phyloP scores from a whole-genome alignment of 345 rosid genomes.

The Gynandropsis gynandra region DNA sequence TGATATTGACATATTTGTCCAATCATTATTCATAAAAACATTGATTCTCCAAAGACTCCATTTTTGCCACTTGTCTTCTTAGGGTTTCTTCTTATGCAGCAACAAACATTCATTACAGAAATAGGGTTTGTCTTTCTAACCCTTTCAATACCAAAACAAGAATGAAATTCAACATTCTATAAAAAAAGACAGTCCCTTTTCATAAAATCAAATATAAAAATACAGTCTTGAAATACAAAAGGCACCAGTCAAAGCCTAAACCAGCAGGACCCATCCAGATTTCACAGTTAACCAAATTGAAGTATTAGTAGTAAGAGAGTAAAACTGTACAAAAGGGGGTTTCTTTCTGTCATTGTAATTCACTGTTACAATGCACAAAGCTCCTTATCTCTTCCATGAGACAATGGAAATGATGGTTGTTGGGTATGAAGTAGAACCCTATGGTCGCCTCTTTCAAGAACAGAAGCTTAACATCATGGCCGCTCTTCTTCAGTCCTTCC shows the following conservation, averaged over 20 bases:
- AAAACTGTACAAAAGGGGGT: too few relatives aligned
- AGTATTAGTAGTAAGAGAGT: constrained; percentile 36
- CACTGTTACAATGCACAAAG: constrained; percentile 52
- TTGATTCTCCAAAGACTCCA: not conserved
- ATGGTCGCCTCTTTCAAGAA: constrained; percentile 76
- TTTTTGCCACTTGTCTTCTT: constrained; percentile 27
- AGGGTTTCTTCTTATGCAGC: constrained; percentile 22
- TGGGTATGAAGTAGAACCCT: constrained; percentile 93
- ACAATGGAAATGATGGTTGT: constrained; percentile 68
- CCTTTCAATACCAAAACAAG: constrained; percentile 2
- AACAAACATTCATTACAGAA: too few relatives aligned
- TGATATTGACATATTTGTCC: constrained; percentile 28
- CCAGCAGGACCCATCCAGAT: too few relatives aligned
- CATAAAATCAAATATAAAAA: too few relatives aligned
- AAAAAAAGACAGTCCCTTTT: too few relatives aligned
- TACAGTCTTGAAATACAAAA: too few relatives aligned
- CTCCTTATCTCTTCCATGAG: constrained; percentile 77
- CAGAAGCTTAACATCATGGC: constrained; percentile 64
- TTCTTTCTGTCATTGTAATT: constrained; percentile 28
- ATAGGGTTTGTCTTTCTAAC: too few relatives aligned
- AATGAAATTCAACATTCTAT: too few relatives aligned
- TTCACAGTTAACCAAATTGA: too few relatives aligned
- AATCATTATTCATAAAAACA: constrained; percentile 20
- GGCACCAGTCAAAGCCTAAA: too few relatives aligned
- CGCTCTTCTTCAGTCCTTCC: constrained; percentile 50